A percentile compares a stretch with the other conserved stretches of the same genome.
phyloP scores from a whole-genome alignment of 2,329 filamentous ascomycete species.

The Paecilomyces fulvus region DNA sequence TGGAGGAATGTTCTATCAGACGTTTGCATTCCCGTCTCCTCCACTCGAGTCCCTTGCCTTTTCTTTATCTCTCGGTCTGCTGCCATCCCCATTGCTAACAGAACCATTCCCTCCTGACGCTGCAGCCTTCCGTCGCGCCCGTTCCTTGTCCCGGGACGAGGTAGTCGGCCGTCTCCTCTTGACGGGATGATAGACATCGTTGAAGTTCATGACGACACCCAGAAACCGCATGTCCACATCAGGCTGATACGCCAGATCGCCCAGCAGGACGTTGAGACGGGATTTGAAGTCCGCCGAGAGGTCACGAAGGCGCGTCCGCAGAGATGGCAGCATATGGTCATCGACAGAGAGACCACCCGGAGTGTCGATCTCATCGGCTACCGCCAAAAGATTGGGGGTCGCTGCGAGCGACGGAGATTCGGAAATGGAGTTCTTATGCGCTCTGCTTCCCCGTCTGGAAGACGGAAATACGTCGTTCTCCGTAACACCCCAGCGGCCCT shows the following conservation, averaged over 20 bases:
- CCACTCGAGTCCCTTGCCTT: not conserved
- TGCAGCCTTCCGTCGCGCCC: slow-evolving; percentile 13
- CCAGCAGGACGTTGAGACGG: slow-evolving; percentile 70
- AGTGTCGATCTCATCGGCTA: slow-evolving; percentile 20
- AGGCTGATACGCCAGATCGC: slow-evolving; percentile 85
- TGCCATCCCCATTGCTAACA: slow-evolving; percentile 4
- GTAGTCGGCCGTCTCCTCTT: slow-evolving; percentile 44
- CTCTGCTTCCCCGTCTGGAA: slow-evolving; percentile 19
- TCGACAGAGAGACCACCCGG: slow-evolving; percentile 32
- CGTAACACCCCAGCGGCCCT: slow-evolving; percentile 55
- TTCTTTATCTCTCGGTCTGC: slow-evolving; percentile 4
- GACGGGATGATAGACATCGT: slow-evolving; percentile 83
- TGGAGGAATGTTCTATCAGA: not conserved
- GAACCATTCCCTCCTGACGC: slow-evolving; percentile 1
- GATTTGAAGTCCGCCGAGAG: slow-evolving; percentile 69
- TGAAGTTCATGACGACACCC: slow-evolving; percentile 98
- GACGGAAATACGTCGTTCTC: slow-evolving; percentile 42
- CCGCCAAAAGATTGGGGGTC: slow-evolving; percentile 16
- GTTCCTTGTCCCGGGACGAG: slow-evolving; percentile 25
- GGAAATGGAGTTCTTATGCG: slow-evolving; percentile 16
- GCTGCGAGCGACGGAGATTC: slow-evolving; percentile 15
- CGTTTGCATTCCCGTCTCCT: not conserved
- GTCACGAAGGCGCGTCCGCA: slow-evolving; percentile 64
- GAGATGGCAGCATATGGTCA: slow-evolving; percentile 62
- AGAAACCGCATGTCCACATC: slow-evolving; percentile 94